Evolutionary conservation across 257 asterid species (phyloP), one percentile per base, ranked within the genome.

Genomic region (Sherardia arvensis): DNA sequence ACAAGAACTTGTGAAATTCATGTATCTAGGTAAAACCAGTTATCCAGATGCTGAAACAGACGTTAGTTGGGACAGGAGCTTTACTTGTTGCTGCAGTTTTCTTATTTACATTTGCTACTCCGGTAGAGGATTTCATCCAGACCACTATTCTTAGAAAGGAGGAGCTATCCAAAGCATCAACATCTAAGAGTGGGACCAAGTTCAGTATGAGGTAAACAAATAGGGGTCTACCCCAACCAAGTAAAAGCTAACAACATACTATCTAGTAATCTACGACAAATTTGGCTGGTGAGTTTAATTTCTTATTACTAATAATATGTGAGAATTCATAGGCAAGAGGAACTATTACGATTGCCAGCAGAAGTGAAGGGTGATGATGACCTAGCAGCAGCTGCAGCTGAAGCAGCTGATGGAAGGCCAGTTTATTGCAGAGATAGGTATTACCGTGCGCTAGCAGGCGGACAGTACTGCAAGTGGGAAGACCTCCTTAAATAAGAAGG

Each of bases 391-490:
- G 95, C 98, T 1, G 98, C 95, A 7, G 96, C 70, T 14, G 81
- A 78, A 72, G 91, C 89, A 10, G 95, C 87, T 27, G 85, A 82
- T 74, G 95, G 92, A 81, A 85, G 93, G 76, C 90, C 90, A 53
- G 93, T 85, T 59, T 83, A 87, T 79, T 85, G 94, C 78, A 83
- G 87, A 69, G 94, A 87, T 73, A 77, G 85, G 83, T 85, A 74
- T 69, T 85, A 85, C 72, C 88, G 88, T 21, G 95, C 88, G 63
- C 71, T 85, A 71, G 95, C 90, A 25, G 95, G 94, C 15, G 95
- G 94, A 17, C 95, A 84, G 20, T 87, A 87, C 75, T 87, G 94
- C 86, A 85, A 81, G 73, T 85, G 88, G 94, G 90, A 85, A 70
- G 95, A 87, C 67, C 76, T 85, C 18, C 77, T 83, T 30, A 74